Percentiles rank a stretch among this genome's conserved stretches.
These are phyloP conservation scores for Fusarium chuoi DNA, from an alignment of 2,329 filamentous ascomycete species.

Conservation along the genomic window DNA sequence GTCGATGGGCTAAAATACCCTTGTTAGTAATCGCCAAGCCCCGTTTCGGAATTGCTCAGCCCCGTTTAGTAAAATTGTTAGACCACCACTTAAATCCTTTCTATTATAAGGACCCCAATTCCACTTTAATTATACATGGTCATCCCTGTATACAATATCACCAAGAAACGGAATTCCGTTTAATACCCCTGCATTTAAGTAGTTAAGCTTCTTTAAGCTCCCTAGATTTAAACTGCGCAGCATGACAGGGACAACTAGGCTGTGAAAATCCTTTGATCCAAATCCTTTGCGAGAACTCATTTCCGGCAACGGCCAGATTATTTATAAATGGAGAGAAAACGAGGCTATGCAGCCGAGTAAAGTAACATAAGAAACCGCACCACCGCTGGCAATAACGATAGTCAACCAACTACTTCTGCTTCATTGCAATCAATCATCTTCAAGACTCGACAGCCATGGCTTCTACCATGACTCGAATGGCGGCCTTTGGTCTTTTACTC, in stretches of 20 bases:
- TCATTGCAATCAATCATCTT: background rate
- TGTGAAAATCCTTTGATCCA: background rate
- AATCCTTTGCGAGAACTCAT: background rate
- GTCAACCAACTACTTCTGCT: accelerated
- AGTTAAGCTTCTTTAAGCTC: background rate
- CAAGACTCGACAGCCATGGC: background rate
- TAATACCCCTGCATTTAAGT: background rate
- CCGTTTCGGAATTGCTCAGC: background rate
- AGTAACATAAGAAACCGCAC: background rate
- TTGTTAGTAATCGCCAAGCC: background rate
- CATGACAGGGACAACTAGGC: accelerated
- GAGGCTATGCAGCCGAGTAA: background rate
- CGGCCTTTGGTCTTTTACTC: background rate
- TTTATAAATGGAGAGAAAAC: background rate
- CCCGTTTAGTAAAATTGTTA: background rate
- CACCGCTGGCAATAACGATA: background rate
- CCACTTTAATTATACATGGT: background rate
- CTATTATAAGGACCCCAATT: background rate
- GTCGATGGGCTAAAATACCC: background rate
- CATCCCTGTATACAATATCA: background rate
- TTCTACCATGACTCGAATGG: background rate
- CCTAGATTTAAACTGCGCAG: accelerated
- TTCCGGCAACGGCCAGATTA: background rate
- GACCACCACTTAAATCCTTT: background rate
- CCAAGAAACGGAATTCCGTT: background rate